Evolutionary conservation across 148 eudicot genomes (phyloP).

Genomic region (Pharnaceum exiguum): DNA sequence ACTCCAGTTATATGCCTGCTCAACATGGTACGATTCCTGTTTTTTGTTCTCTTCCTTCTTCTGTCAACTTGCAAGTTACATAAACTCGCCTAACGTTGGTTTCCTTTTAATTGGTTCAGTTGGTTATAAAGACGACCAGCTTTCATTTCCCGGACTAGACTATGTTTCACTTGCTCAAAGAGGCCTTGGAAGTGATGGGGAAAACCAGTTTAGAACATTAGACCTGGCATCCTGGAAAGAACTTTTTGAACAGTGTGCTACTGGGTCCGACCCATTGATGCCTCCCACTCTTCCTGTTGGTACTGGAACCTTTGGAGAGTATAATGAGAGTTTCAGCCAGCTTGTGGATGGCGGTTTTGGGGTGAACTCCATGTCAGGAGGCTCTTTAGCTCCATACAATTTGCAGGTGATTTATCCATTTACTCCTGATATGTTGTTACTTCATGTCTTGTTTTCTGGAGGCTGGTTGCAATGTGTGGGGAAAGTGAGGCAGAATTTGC

Average conservation of each 20-base stretch:
- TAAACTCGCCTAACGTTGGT: background rate
- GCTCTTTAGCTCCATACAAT: constrained; percentile 16
- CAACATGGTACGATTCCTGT: constrained; percentile 19
- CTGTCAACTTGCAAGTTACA: background rate
- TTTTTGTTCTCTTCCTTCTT: background rate
- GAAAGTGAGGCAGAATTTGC: background rate
- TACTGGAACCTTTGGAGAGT: constrained; percentile 19
- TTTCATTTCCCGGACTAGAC: constrained; percentile 15
- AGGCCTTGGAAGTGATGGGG: constrained; percentile 16
- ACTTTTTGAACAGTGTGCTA: constrained; percentile 34
- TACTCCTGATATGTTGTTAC: background rate
- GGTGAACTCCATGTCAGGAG: constrained; percentile 18
- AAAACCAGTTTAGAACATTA: constrained; percentile 24
- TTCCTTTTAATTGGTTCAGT: constrained; percentile 9
- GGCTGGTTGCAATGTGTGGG: background rate
- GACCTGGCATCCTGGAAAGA: constrained; percentile 44
- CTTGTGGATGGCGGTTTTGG: constrained; percentile 26
- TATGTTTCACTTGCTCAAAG: constrained; percentile 19
- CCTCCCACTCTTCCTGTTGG: constrained; percentile 15
- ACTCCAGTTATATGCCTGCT: constrained; percentile 13
- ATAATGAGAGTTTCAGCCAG: constrained; percentile 28
- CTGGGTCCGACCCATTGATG: constrained; percentile 19
- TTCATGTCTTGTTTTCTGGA: background rate
- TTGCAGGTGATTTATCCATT: constrained; percentile 26
- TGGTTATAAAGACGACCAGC: constrained; percentile 22